Evolutionary conservation across 2,329 filamentous ascomycete species (phyloP).

Genomic region (Parastagonospora nodorum): DNA sequence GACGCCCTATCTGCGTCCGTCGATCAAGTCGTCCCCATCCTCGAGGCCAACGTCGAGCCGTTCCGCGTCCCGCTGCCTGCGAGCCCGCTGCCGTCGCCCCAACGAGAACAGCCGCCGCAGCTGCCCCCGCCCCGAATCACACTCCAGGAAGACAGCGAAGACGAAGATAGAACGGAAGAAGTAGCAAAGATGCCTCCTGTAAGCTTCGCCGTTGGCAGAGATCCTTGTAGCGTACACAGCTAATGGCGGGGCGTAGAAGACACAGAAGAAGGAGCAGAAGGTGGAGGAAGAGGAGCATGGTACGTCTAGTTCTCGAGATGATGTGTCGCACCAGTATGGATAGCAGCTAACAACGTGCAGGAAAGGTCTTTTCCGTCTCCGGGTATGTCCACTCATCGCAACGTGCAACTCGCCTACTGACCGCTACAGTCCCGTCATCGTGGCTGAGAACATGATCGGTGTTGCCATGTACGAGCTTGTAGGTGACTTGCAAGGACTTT

Average conservation of each 20-base stretch:
- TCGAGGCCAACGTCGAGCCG: conserved; percentile 36
- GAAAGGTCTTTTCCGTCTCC: conserved; percentile 73
- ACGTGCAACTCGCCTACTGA: conserved; percentile 30
- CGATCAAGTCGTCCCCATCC: conserved; percentile 15
- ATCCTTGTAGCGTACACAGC: conserved; percentile 20
- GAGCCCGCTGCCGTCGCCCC: conserved; percentile 39
- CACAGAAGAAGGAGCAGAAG: conserved; percentile 45
- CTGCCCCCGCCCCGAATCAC: conserved; percentile 29
- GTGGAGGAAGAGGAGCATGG: conserved; percentile 60
- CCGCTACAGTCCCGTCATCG: conserved; percentile 74
- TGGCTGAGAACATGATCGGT: conserved; percentile 98
- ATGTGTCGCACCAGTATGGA: neutral
- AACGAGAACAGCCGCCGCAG: conserved; percentile 30
- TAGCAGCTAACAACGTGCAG: conserved; percentile 39
- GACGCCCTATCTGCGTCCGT: conserved; percentile 50
- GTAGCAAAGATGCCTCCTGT: conserved; percentile 46
- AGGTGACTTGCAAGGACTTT: conserved; percentile 43
- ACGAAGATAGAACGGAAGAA: conserved; percentile 11
- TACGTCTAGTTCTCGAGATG: conserved; percentile 34
- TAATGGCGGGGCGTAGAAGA: conserved; percentile 33
- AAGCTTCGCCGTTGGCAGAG: conserved; percentile 22
- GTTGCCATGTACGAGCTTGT: conserved; percentile 99
- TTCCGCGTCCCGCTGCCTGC: conserved; percentile 42
- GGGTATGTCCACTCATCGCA: conserved; percentile 51
- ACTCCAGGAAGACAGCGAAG: conserved; percentile 21